Evolutionary conservation across 345 rosid genomes (phyloP).

Genomic region (Hirschfeldia incana): DNA sequence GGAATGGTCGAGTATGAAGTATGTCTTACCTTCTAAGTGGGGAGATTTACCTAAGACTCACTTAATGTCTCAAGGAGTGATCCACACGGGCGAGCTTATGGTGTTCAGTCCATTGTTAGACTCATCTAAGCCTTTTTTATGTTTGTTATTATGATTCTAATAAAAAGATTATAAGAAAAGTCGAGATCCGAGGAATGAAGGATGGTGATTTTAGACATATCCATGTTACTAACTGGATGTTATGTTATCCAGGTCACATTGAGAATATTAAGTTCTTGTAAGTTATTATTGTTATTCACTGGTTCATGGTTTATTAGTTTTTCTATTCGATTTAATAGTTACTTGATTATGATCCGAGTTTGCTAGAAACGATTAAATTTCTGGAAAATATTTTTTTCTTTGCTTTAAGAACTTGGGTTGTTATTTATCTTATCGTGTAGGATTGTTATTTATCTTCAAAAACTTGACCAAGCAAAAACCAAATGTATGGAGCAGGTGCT

Average conservation of each 20-base stretch:
- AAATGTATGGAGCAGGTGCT: background rate
- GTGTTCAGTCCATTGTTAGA: no score
- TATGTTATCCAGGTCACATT: background rate
- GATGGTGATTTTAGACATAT: background rate
- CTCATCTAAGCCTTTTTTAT: background rate
- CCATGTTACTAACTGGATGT: background rate
- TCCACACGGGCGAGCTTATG: no score
- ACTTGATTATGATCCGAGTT: background rate
- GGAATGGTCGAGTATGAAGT: no score
- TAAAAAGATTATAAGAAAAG: background rate
- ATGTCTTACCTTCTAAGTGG: background rate
- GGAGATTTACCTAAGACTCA: background rate
- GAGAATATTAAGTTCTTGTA: background rate
- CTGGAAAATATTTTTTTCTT: background rate
- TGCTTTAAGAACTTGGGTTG: background rate
- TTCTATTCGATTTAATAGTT: background rate
- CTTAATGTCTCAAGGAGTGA: no score
- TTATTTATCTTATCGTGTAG: background rate
- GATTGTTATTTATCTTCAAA: background rate
- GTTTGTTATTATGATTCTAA: background rate
- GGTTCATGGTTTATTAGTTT: background rate
- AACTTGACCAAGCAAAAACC: background rate
- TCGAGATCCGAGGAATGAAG: background rate
- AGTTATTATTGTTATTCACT: background rate
- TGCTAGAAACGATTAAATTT: background rate